Conservation (phyloP, 106 monocot species). For the Acorus calamus region DNA sequence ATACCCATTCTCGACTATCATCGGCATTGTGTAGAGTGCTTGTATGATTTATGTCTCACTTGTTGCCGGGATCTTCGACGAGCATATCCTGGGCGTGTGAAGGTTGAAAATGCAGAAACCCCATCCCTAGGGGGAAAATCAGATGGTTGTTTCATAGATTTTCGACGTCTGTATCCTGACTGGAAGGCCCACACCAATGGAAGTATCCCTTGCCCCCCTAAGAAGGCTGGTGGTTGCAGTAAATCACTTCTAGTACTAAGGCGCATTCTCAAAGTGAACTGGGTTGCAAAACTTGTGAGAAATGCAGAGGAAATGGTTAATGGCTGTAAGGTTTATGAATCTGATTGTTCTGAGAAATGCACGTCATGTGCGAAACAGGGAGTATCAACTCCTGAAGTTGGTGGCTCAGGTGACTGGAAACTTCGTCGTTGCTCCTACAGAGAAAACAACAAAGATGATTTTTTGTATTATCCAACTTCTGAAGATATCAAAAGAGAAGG, state of each 20-base stretch:
- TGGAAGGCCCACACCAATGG: constrained; percentile 81
- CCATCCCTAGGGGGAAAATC: constrained; percentile 3
- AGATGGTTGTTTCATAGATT: constrained; percentile 27
- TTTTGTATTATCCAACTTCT: constrained; percentile 45
- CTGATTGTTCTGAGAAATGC: constrained; percentile 19
- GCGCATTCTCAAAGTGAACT: constrained; percentile 90
- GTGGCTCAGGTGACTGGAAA: constrained; percentile 6
- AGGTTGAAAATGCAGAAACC: constrained; percentile 18
- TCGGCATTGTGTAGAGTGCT: constrained; percentile 75
- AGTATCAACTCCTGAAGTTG: constrained; percentile 6
- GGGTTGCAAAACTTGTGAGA: constrained; percentile 80
- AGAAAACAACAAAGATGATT: constrained; percentile 29
- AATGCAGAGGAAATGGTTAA: constrained; percentile 91
- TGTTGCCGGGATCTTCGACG: constrained; percentile 76
- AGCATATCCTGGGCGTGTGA: constrained; percentile 9
- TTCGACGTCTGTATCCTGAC: constrained; percentile 45
- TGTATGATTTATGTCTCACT: constrained; percentile 71
- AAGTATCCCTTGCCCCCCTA: constrained; percentile 62
- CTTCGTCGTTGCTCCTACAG: constrained; percentile 28
- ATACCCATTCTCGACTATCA: constrained; percentile 92
- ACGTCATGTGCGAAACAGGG: constrained; percentile 15
- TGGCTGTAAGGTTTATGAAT: constrained; percentile 60
- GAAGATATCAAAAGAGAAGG: constrained; percentile 56
- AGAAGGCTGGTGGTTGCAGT: constrained; percentile 47
- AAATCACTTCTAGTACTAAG: constrained; percentile 51